phyloP scores from a whole-genome alignment of 164 flowering plant species.

The Tetrastigma voinierianum region DNA sequence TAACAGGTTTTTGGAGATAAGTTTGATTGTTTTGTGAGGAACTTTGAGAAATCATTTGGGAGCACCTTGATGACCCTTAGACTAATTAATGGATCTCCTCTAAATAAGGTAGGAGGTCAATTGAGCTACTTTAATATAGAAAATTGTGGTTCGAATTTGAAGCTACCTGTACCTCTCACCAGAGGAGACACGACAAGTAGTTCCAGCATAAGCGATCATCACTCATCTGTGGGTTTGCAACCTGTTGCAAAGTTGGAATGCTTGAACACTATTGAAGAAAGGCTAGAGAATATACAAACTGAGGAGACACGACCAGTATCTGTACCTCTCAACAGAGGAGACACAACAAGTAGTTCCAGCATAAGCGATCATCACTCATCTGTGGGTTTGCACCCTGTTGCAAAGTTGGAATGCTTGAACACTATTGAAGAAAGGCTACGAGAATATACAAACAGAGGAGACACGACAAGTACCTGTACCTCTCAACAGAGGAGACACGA shows the following conservation, averaged over 20 bases:
- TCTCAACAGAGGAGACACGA: background rate
- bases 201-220: slow-evolving; percentile 7
- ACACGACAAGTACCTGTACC: no score
- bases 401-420: background rate
- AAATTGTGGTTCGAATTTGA: slow-evolving; percentile 4
- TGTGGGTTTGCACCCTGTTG: background rate
- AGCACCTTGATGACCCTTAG: slow-evolving; percentile 79
- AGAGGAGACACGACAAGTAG: slow-evolving; percentile 9
- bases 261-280: background rate
- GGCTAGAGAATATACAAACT: background rate
- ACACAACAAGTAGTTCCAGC: slow-evolving; percentile 9
- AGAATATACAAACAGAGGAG: background rate
- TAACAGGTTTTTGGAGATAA: slow-evolving; percentile 79
- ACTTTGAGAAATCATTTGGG: slow-evolving; percentile 78
- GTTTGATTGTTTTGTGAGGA: slow-evolving; percentile 56
- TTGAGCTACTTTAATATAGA: background rate
- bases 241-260: background rate
- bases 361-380: slow-evolving; percentile 13
- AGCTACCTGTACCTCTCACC: slow-evolving; percentile 5
- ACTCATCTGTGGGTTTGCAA: slow-evolving; percentile 11
- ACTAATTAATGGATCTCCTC: slow-evolving; percentile 42
- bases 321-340: slow-evolving; percentile 16
- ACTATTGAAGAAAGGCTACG: background rate
- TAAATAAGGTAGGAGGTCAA: slow-evolving; percentile 12
- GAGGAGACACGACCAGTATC: background rate